phyloP scores from a whole-genome alignment of 768 basidiomycete genomes.

The Leucosporidium scottii region DNA sequence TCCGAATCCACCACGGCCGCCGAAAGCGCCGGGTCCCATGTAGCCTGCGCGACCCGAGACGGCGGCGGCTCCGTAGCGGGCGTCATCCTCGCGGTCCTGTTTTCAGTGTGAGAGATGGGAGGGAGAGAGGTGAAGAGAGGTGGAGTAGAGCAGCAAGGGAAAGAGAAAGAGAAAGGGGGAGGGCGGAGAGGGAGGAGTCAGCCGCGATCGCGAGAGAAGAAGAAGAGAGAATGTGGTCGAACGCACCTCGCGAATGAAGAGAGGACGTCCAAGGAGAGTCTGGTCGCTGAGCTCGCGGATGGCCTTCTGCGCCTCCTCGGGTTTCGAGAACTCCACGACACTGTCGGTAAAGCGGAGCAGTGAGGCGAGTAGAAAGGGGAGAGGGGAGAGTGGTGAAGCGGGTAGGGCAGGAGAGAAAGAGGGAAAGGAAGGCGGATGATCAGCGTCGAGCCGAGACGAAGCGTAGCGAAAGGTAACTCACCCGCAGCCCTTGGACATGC shows the following conservation, averaged over 20 bases:
- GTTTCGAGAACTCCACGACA: conserved; percentile 89
- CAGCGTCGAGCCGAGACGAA: not conserved
- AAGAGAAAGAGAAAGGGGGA: not conserved
- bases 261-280: conserved; percentile 80
- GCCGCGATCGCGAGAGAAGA: not conserved
- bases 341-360: conserved; percentile 45
- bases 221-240: not conserved
- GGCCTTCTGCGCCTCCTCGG: conserved; percentile 80
- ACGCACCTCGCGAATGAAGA: conserved; percentile 90
- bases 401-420: too few relatives aligned
- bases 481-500: conserved; percentile 99
- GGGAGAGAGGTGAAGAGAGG: not conserved
- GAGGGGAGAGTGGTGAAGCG: not conserved
- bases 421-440: not conserved
- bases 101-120: not conserved
- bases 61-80: conserved; percentile 89
- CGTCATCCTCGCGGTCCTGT: conserved; percentile 93
- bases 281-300: conserved; percentile 86
- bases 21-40: conserved; percentile 31
- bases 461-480: conserved; percentile 47
- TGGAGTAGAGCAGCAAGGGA: not conserved
- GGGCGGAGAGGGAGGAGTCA: not conserved
- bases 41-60: conserved; percentile 60
- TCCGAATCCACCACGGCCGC: conserved; percentile 26
- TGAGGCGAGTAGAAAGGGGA: conserved; percentile 1